Percentiles rank a stretch among this genome's conserved stretches.
These are phyloP conservation scores for Umbelopsis vinacea DNA, from an alignment of 192 early-diverging fungal species.

Conservation along the genomic window DNA sequence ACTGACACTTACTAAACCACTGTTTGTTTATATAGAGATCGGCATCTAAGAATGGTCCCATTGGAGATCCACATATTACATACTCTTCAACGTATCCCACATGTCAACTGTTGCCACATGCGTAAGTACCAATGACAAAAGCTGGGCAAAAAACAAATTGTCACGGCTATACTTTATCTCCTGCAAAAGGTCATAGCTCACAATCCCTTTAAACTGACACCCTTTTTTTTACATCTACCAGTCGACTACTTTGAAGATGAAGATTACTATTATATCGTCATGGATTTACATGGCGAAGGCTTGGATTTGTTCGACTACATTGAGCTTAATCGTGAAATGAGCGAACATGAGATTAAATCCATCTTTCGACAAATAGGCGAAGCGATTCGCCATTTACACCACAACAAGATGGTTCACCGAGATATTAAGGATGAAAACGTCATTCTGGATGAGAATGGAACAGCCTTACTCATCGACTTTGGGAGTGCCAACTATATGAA, in stretches of 20 bases:
- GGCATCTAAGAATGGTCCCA: conserved; percentile 62
- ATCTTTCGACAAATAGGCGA: conserved; percentile 48
- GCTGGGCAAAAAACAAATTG: no score
- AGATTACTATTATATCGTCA: conserved; percentile 67
- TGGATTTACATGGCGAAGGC: conserved; percentile 55
- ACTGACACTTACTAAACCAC: not conserved
- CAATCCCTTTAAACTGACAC: no score
- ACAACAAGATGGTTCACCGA: conserved; percentile 64
- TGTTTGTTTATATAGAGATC: conserved; percentile 51
- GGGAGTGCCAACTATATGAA: conserved; percentile 77
- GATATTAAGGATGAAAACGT: conserved; percentile 93
- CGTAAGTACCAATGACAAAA: not conserved
- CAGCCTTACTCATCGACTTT: conserved; percentile 82
- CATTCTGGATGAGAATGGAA: conserved; percentile 62
- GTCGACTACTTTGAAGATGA: conserved; percentile 73
- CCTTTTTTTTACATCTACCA: conserved; percentile 15
- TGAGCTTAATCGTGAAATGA: conserved; percentile 49
- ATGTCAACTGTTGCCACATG: conserved; percentile 53
- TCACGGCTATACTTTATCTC: no score
- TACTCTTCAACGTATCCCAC: conserved; percentile 48
- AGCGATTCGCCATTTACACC: conserved; percentile 55
- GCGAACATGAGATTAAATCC: conserved; percentile 35
- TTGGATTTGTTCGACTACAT: conserved; percentile 59
- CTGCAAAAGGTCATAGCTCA: no score
- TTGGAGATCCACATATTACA: conserved; percentile 75